A percentile compares a stretch with the other conserved stretches of the same genome.
Conservation (phyloP, 2,329 filamentous ascomycete species). For the Xylariaceae sp. region DNA sequence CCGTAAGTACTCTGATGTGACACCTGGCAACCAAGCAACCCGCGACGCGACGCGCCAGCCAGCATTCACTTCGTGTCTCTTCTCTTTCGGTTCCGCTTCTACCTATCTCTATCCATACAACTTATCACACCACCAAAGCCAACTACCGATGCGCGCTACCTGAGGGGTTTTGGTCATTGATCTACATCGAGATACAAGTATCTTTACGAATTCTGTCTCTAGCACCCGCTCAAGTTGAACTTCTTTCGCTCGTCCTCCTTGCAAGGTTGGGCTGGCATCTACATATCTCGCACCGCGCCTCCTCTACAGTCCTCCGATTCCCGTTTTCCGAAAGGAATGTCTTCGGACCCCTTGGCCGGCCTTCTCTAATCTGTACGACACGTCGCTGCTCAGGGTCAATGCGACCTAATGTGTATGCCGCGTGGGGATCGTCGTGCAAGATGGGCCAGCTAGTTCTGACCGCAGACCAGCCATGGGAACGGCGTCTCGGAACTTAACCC, state of each 20-base stretch:
- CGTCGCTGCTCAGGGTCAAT: constrained; percentile 60
- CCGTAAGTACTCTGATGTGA: no score
- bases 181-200: constrained; percentile 35
- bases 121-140: constrained; percentile 20
- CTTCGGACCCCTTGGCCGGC: constrained; percentile 44
- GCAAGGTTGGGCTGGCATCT: constrained; percentile 26
- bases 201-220: constrained; percentile 17
- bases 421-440: constrained; percentile 42
- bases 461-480: constrained; percentile 47
- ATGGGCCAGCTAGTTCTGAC: constrained; percentile 41
- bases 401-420: constrained; percentile 48
- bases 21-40: constrained; percentile 5
- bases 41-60: constrained; percentile 12
- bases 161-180: constrained; percentile 31
- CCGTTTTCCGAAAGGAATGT: constrained; percentile 67
- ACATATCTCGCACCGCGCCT: constrained; percentile 64
- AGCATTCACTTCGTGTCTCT: constrained; percentile 15
- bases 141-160: constrained; percentile 25
- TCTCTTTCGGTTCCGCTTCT: no score
- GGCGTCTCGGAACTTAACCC: constrained; percentile 91
- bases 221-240: constrained; percentile 31
- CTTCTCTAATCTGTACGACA: constrained; percentile 37
- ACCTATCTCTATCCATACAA: constrained; percentile 14
- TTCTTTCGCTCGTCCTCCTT: constrained; percentile 44
- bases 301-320: constrained; percentile 74